phyloP scores from a whole-genome alignment of 1,139 yeast genomes.

The Taphrina populina region DNA sequence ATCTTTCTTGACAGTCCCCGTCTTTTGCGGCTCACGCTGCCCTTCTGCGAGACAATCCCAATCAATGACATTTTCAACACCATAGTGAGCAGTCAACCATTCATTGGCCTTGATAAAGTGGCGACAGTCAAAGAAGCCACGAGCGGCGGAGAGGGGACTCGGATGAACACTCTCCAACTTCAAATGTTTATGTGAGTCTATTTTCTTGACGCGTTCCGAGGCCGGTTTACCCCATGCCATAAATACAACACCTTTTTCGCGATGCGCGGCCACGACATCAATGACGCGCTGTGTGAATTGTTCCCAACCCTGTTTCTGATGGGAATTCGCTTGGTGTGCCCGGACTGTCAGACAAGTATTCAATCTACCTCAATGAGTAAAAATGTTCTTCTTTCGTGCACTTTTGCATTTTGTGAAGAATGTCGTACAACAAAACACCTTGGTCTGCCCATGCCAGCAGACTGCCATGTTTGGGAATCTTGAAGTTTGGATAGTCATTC shows the following conservation, averaged over 20 bases:
- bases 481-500: slow-evolving; percentile 71
- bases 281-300: slow-evolving; percentile 74
- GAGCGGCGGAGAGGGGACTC: slow-evolving; percentile 82
- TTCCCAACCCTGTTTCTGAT: slow-evolving; percentile 92
- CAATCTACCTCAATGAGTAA: slow-evolving; percentile 44
- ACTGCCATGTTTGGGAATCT: slow-evolving; percentile 45
- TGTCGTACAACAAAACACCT: slow-evolving; percentile 66
- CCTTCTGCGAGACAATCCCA: slow-evolving; percentile 52
- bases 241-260: slow-evolving; percentile 61
- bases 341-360: slow-evolving; percentile 89
- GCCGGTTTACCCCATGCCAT: slow-evolving; percentile 97
- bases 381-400: neutral
- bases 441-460: slow-evolving; percentile 80
- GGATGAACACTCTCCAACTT: slow-evolving; percentile 85
- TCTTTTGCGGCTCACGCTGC: neutral
- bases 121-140: slow-evolving; percentile 73
- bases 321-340: slow-evolving; percentile 92
- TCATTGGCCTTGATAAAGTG: slow-evolving; percentile 72
- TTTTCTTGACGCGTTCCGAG: slow-evolving; percentile 60
- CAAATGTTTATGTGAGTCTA: slow-evolving; percentile 44
- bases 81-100: slow-evolving; percentile 59
- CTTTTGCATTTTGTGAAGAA: too few relatives aligned
- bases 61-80: slow-evolving; percentile 55
- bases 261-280: slow-evolving; percentile 50
- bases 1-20: neutral